Evolutionary conservation across 257 asterid species (phyloP).

Genomic region (Asclepias syriaca): DNA sequence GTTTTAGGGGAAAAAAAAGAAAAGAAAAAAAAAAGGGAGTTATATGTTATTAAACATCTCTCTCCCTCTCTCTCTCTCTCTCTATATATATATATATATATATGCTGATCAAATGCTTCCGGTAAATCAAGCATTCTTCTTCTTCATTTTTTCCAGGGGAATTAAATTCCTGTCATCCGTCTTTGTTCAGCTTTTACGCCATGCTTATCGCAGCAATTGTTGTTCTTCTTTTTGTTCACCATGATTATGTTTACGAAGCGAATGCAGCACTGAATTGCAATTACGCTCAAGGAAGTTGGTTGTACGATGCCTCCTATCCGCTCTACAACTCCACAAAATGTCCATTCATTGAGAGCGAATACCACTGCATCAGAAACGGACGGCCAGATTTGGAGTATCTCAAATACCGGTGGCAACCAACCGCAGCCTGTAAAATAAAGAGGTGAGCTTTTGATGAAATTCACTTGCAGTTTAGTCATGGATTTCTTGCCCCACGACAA

Average conservation of each 20-base stretch:
- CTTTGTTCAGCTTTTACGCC: background rate
- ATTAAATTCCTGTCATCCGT: background rate
- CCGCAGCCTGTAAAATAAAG: conserved; percentile 38
- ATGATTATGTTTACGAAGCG: background rate
- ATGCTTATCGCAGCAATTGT: background rate
- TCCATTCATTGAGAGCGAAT: conserved; percentile 73
- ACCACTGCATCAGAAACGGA: conserved; percentile 66
- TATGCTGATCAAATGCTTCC: no score
- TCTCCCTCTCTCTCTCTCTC: no score
- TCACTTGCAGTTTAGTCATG: no score
- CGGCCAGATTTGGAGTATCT: conserved; percentile 62
- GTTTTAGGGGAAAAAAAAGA: no score
- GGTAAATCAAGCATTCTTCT: background rate
- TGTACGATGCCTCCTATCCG: conserved; percentile 30
- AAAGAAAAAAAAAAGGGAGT: no score
- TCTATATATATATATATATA: no score
- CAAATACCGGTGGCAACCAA: conserved; percentile 68
- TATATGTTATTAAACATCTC: no score
- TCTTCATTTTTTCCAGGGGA: background rate
- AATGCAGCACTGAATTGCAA: conserved; percentile 25
- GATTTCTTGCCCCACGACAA: no score
- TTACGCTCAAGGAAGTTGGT: conserved; percentile 58
- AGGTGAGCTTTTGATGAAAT: conserved; percentile 27
- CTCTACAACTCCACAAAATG: conserved; percentile 54
- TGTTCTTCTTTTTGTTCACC: conserved; percentile 5